phyloP scores from a whole-genome alignment of 352 stramenopile genomes.

The Phytophthora fragariaefolia region DNA sequence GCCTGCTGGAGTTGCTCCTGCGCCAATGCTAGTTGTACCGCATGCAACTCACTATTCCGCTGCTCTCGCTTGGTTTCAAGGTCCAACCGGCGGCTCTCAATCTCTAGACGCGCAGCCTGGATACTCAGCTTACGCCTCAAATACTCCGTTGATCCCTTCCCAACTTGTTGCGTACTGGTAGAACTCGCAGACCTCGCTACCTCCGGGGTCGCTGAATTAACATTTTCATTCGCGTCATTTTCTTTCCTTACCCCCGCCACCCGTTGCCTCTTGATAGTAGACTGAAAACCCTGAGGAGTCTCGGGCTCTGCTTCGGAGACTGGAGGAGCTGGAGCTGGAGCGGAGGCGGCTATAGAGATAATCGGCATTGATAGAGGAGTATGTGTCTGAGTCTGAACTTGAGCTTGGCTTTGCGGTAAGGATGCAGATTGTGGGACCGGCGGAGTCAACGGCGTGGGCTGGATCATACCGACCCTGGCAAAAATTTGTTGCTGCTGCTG shows the following conservation, averaged over 20 bases:
- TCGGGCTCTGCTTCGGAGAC: conserved; percentile 16
- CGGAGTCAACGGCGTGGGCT: conserved; percentile 19
- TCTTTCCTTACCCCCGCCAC: conserved; percentile 8
- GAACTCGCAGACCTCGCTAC: background rate
- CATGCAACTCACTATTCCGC: conserved; percentile 45
- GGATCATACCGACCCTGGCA: conserved; percentile 23
- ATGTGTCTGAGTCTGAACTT: conserved; percentile 2
- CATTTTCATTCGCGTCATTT: conserved; percentile 6
- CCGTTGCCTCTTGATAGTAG: conserved; percentile 18
- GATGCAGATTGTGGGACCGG: background rate
- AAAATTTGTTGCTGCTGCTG: conserved; percentile 25
- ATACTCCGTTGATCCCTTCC: conserved; percentile 43
- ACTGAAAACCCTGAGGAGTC: conserved; percentile 15
- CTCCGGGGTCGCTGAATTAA: background rate
- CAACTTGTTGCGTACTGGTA: conserved; percentile 2
- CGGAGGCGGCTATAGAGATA: background rate
- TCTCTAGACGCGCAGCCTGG: conserved; percentile 49
- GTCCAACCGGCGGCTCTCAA: conserved; percentile 51
- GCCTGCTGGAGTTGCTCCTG: conserved; percentile 64
- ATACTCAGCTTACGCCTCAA: conserved; percentile 47
- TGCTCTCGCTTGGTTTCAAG: conserved; percentile 55
- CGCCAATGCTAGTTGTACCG: conserved; percentile 53
- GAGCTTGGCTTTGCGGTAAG: conserved; percentile 2
- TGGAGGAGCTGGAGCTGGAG: background rate
- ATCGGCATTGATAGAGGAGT: background rate